A percentile compares a stretch with the other conserved stretches of the same genome.
These are phyloP conservation scores for Scleroderma bovista DNA, from an alignment of 768 basidiomycete genomes.

Conservation along the genomic window DNA sequence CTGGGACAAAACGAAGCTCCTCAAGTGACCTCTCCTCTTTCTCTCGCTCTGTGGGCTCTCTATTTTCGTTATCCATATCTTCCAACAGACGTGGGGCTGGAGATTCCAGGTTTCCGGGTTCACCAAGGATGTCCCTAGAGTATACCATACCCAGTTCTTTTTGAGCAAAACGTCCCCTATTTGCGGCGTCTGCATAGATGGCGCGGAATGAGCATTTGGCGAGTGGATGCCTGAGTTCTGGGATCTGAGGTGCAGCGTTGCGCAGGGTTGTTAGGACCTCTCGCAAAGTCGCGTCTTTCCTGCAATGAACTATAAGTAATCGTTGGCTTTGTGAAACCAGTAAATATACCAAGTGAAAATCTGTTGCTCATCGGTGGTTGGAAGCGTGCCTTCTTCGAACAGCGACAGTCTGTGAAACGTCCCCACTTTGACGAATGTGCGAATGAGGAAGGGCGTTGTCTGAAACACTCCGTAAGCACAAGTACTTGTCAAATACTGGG, in stretches of 20 bases:
- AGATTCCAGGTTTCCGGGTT: constrained; percentile 56
- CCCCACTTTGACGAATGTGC: constrained; percentile 79
- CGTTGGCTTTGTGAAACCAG: not conserved
- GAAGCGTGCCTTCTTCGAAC: constrained; percentile 74
- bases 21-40: constrained; percentile 70
- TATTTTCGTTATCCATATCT: constrained; percentile 35
- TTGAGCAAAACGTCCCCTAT: constrained; percentile 64
- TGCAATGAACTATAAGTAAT: constrained; percentile 19
- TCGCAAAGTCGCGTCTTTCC: constrained; percentile 79
- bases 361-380: constrained; percentile 78
- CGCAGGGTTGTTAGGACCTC: constrained; percentile 78
- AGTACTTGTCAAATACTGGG: not conserved
- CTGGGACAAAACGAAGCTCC: constrained; percentile 73
- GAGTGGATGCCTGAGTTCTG: constrained; percentile 76
- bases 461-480: constrained; percentile 20
- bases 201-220: constrained; percentile 79
- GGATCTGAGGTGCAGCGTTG: constrained; percentile 56
- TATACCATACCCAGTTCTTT: constrained; percentile 82
- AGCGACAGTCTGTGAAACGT: constrained; percentile 66
- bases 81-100: constrained; percentile 59
- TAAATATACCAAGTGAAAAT: constrained; percentile 66
- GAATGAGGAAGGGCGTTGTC: constrained; percentile 79
- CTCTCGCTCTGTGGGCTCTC: constrained; percentile 38
- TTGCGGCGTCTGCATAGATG: constrained; percentile 68
- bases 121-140: constrained; percentile 80